phyloP scores from a whole-genome alignment of 805 yeast species.

The Hermanozyma aechmeae region DNA sequence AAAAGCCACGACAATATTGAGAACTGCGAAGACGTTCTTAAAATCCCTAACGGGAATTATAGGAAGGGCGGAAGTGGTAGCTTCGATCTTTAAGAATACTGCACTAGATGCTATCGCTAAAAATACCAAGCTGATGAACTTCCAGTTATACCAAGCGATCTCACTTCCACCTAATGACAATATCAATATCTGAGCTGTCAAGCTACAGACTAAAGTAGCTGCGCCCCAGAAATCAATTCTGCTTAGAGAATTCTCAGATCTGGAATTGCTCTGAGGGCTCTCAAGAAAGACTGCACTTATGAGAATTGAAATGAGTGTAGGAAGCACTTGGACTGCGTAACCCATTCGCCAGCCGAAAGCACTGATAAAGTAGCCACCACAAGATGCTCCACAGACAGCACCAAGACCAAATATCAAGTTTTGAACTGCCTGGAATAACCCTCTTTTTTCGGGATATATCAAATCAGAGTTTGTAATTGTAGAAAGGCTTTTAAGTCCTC shows the following conservation, averaged over 20 bases:
- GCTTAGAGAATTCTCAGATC: slow-evolving; percentile 4
- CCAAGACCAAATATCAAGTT: slow-evolving; percentile 28
- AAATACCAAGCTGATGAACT: too few species aligned
- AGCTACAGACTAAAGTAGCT: slow-evolving; percentile 18
- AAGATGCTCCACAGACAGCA: slow-evolving; percentile 59
- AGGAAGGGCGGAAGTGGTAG: slow-evolving; percentile 16
- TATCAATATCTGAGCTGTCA: slow-evolving; percentile 20
- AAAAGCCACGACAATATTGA: slow-evolving; percentile 19
- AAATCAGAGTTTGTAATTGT: slow-evolving; percentile 32
- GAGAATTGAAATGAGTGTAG: slow-evolving; percentile 32
- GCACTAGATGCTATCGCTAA: too few species aligned
- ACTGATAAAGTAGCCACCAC: slow-evolving; percentile 50
- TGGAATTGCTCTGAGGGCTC: too few species aligned
- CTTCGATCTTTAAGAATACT: slow-evolving; percentile 14
- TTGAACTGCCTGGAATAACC: slow-evolving; percentile 32
- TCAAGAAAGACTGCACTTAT: slow-evolving; percentile 15
- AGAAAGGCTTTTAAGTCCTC: slow-evolving; percentile 28
- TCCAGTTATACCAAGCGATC: slow-evolving; percentile 11
- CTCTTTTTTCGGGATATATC: slow-evolving; percentile 25
- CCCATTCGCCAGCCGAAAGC: slow-evolving; percentile 61
- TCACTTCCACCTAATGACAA: slow-evolving; percentile 16
- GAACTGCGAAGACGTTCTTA: slow-evolving; percentile 12
- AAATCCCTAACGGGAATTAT: slow-evolving; percentile 23
- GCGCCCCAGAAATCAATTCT: slow-evolving; percentile 28
- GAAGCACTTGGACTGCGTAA: slow-evolving; percentile 45